Evolutionary conservation across 169 alveolate genomes (phyloP), one percentile per base, ranked within the genome.

Genomic region (Plasmodium gaboni): DNA sequence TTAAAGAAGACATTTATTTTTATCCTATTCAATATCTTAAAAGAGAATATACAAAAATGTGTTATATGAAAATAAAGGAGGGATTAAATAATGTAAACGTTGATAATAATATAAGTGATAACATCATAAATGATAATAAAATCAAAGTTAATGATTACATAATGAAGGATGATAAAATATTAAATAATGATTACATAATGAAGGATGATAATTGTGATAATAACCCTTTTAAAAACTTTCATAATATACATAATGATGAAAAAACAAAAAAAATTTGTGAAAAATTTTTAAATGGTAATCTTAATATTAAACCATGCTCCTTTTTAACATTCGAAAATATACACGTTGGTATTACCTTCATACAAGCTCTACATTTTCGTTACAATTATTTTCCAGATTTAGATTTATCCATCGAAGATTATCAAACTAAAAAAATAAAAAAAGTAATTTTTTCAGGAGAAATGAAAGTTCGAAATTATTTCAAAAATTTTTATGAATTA

Each of bases 331-430:
- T 83, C 15, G 72, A 83, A 19, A 83, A 83, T 55, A 53, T 83
- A 67, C 83, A 83, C 73, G 67, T 83, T 12, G 91, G 91, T 28
- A 67, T 83, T 6, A 83, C 91, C 13, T 83, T 83, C 8, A 38
- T 68, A 9, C 91, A 83, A 68, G 91, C 91, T 12, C 24, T 83
- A 38, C 19, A 67, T 15, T 83, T 83, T 42, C 38, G 91, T 22
- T 83, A 83, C 48, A 83, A 19, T 55, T 83, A 83, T 53, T 68
- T 67, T 48, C 60, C 91, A 2, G 91, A 83, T 10, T 67, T 72
- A 24, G 91, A 83, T 68, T 28, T 83, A 17, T 68, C 68, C 12
- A 72, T 83, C 10, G 85, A 83, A 57, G 91, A 83, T 67, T 83
- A 83, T 57, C 85, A 67, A 38, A 83, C 91, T 44, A 83, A 83